A percentile compares a stretch with the other conserved stretches of the same genome.
Evolutionary conservation across 495 filamentous ascomycete genomes (phyloP).

Genomic region (Aspergillus ellipticus): DNA sequence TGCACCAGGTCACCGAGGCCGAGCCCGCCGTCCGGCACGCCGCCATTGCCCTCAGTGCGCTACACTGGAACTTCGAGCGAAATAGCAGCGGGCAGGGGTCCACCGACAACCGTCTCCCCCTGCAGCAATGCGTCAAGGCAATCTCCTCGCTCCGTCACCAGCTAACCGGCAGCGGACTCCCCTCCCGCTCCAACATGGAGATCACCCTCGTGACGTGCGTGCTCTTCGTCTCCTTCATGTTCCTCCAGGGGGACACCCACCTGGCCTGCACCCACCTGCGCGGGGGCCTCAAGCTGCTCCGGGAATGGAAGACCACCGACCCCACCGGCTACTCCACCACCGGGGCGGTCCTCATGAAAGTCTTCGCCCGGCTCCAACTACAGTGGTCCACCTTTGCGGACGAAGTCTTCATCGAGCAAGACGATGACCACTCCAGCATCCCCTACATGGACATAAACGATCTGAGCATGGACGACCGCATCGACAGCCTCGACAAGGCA

Average conservation of each 20-base stretch:
- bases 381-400: not conserved
- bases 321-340: not conserved
- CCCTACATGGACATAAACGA: not conserved
- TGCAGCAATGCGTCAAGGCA: constrained; percentile 44
- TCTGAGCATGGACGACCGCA: not conserved
- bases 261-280: constrained; percentile 25
- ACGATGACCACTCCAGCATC: not conserved
- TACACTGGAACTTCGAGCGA: constrained; percentile 27
- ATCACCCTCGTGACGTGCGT: constrained; percentile 40
- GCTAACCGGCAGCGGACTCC: constrained; percentile 13
- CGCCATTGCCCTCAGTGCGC: constrained; percentile 38
- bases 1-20: constrained; percentile 46
- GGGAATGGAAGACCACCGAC: constrained; percentile 8
- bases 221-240: constrained; percentile 45
- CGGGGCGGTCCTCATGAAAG: not conserved
- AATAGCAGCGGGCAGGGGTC: not conserved
- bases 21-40: constrained; percentile 52
- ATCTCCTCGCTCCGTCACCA: constrained; percentile 24
- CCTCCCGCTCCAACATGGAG: constrained; percentile 6
- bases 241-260: constrained; percentile 41
- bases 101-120: constrained; percentile 23
- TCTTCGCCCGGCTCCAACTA: not conserved
- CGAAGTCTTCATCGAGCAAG: not conserved
- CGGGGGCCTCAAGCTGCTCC: constrained; percentile 10
- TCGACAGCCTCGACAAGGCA: not conserved